These are phyloP conservation scores for Phytophthora podocarpi DNA, from an alignment of 352 stramenopile genomes.

Conservation along the genomic window DNA sequence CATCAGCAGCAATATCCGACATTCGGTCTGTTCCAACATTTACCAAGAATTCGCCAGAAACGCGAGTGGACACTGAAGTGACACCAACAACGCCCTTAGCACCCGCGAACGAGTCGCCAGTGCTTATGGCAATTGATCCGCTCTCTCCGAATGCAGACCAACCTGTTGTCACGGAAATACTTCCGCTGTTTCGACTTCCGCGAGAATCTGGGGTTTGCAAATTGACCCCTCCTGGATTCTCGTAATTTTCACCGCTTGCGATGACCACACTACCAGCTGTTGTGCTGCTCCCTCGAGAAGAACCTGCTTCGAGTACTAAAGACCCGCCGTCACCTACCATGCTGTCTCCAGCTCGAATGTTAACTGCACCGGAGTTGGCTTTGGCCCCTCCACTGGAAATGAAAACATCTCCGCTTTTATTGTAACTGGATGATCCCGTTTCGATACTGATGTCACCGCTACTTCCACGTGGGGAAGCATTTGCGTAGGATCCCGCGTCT, in stretches of 20 bases:
- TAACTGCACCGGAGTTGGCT: conserved; percentile 34
- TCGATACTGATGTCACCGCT: conserved; percentile 44
- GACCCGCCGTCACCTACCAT: conserved; percentile 37
- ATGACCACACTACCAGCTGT: conserved; percentile 40
- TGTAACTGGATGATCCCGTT: conserved; percentile 40
- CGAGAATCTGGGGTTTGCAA: conserved; percentile 34
- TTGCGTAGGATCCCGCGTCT: conserved; percentile 44
- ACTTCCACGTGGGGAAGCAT: conserved; percentile 34
- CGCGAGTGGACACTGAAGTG: conserved; percentile 24
- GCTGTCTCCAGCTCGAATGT: conserved; percentile 37
- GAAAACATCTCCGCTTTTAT: conserved; percentile 35
- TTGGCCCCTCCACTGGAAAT: conserved; percentile 37
- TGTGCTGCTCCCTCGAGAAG: conserved; percentile 25
- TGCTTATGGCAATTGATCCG: conserved; percentile 37
- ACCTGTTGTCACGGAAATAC: conserved; percentile 34
- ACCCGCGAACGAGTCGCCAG: conserved; percentile 20
- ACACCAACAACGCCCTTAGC: conserved; percentile 28
- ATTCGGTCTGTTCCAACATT: conserved; percentile 23
- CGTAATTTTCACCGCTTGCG: conserved; percentile 29
- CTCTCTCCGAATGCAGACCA: conserved; percentile 35
- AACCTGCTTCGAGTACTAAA: conserved; percentile 48
- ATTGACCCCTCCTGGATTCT: conserved; percentile 26
- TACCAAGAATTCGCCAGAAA: conserved; percentile 32
- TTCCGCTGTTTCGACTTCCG: conserved; percentile 32
- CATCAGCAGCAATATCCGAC: conserved; percentile 15